A percentile compares a stretch with the other conserved stretches of the same genome.
phyloP scores from a whole-genome alignment of 129 eudicot species.

The Flaveria ramosissima region DNA sequence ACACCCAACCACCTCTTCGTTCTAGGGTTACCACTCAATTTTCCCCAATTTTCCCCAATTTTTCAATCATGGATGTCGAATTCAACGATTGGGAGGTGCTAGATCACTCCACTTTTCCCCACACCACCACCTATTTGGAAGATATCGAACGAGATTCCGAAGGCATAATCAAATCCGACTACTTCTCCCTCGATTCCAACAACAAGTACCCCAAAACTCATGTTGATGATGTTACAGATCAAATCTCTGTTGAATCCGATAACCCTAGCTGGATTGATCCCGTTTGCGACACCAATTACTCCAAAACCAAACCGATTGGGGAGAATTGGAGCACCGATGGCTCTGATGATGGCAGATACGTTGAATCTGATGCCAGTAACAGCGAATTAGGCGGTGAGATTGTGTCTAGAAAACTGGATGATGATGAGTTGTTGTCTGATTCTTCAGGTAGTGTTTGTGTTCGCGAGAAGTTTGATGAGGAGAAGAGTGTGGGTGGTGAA shows the following conservation, averaged over 20 bases:
- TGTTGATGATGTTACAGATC: constrained; percentile 33
- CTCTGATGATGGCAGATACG: constrained; percentile 41
- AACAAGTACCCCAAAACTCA: constrained; percentile 10
- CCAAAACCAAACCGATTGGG: constrained; percentile 34
- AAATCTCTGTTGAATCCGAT: constrained; percentile 45
- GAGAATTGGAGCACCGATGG: constrained; percentile 48
- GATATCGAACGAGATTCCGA: constrained; percentile 44
- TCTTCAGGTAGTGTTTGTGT: constrained; percentile 27
- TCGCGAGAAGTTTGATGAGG: constrained; percentile 32
- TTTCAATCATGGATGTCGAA: constrained; percentile 41
- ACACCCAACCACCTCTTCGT: constrained; percentile 10
- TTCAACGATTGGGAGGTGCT: constrained; percentile 68
- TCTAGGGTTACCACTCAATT: constrained; percentile 33
- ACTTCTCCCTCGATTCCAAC: constrained; percentile 60
- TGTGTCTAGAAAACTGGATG: too few relatives aligned
- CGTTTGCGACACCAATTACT: constrained; percentile 34
- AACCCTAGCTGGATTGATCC: constrained; percentile 82
- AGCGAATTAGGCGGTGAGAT: constrained; percentile 1
- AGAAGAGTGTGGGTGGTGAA: constrained; percentile 24
- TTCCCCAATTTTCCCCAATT: background rate
- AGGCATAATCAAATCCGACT: constrained; percentile 58
- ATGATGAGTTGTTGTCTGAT: constrained; percentile 32
- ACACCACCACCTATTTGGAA: constrained; percentile 32
- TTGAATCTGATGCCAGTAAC: constrained; percentile 37
- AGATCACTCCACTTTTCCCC: constrained; percentile 36